phyloP scores from a whole-genome alignment of 148 eudicot species.

The Euryodendron excelsum region DNA sequence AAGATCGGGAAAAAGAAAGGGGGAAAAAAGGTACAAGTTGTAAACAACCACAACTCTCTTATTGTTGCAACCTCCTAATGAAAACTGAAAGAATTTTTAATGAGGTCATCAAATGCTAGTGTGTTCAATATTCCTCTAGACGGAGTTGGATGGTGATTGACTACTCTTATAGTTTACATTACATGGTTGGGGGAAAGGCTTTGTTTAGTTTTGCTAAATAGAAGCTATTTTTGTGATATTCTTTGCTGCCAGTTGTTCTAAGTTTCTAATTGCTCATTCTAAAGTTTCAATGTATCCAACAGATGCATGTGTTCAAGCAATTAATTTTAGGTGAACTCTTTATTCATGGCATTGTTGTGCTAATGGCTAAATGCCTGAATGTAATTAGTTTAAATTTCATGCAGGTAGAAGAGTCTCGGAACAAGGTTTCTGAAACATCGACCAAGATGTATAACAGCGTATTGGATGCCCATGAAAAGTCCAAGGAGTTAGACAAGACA shows the following conservation, averaged over 20 bases:
- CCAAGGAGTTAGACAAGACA: constrained; percentile 74
- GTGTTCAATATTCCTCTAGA: background rate
- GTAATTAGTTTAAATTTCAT: constrained; percentile 18
- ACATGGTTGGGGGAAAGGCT: background rate
- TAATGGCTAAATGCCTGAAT: background rate
- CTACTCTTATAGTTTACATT: background rate
- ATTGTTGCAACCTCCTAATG: background rate
- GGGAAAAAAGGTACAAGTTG: no score
- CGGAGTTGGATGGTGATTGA: background rate
- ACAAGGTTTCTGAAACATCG: constrained; percentile 67
- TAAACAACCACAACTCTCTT: no score
- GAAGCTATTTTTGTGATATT: background rate
- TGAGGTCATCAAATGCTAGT: background rate
- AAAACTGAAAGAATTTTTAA: background rate
- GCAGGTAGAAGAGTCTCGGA: constrained; percentile 81
- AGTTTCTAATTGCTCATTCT: background rate
- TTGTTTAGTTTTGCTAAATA: background rate
- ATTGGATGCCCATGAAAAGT: constrained; percentile 75
- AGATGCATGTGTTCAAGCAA: background rate
- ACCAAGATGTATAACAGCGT: constrained; percentile 64
- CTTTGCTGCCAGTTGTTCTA: background rate
- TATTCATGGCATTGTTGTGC: background rate
- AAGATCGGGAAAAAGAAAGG: no score
- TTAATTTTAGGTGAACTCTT: background rate
- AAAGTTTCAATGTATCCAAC: background rate